Conservation (phyloP, 139 green algal species). For the Chlorella sorokiniana region DNA sequence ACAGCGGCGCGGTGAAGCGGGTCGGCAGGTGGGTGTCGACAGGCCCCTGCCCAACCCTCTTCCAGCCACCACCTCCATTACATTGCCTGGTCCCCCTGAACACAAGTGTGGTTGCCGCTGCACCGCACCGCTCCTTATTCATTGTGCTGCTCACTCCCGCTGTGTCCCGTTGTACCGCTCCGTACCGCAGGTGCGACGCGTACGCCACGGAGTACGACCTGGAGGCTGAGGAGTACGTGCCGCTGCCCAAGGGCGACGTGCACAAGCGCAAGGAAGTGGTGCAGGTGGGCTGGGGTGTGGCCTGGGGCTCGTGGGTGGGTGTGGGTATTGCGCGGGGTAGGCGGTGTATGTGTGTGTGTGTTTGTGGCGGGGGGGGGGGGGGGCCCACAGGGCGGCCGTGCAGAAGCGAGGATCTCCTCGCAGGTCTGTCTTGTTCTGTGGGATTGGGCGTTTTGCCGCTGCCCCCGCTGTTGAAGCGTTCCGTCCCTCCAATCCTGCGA, state of each 20-base stretch:
- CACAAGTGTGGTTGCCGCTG: not conserved
- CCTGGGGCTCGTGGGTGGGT: not conserved
- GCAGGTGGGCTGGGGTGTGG: not conserved
- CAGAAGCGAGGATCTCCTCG: too few species aligned
- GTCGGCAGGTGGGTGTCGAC: conserved; percentile 81
- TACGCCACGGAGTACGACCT: conserved; percentile 98
- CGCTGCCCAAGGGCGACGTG: conserved; percentile 98
- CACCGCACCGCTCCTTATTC: not conserved
- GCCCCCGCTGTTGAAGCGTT: too few species aligned
- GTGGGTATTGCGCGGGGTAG: not conserved
- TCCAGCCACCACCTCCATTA: too few species aligned
- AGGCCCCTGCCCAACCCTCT: not conserved
- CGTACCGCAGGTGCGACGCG: conserved; percentile 79
- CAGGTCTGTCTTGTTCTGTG: too few species aligned
- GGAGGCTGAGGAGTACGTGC: conserved; percentile 99
- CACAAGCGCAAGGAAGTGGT: conserved; percentile 99
- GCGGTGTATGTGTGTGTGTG: not conserved
- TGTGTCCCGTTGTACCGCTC: not conserved
- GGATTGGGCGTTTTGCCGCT: too few species aligned
- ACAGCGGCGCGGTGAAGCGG: conserved; percentile 93
- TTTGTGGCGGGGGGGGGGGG: too few species aligned
- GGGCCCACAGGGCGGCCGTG: too few species aligned
- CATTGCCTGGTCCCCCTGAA: too few species aligned
- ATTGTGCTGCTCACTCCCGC: not conserved
- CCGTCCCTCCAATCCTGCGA: not conserved